These are phyloP conservation scores for Coelastrella sp. DNA, from an alignment of 139 green algal genomes.

Conservation along the genomic window DNA sequence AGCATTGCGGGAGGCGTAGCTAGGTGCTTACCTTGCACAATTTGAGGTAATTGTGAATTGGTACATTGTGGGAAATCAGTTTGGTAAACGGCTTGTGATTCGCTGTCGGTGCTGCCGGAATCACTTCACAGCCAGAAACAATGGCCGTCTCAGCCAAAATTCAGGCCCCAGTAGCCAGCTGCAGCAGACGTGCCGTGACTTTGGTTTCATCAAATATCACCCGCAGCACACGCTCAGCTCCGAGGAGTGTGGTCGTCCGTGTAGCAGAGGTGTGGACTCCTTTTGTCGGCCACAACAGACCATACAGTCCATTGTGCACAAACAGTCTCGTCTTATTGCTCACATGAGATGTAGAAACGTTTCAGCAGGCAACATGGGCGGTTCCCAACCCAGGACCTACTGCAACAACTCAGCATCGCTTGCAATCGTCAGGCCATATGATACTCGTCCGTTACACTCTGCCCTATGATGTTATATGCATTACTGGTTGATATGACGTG, in stretches of 20 bases:
- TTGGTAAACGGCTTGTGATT: background rate
- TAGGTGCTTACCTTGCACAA: too few species aligned
- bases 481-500: too few species aligned
- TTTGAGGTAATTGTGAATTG: too few species aligned
- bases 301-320: background rate
- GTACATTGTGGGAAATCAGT: background rate
- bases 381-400: too few species aligned
- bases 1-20: too few species aligned
- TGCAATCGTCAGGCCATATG: too few species aligned
- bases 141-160: constrained; percentile 42
- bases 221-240: background rate
- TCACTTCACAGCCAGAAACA: constrained; percentile 11
- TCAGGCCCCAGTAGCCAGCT: constrained; percentile 36
- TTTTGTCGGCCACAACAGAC: constrained; percentile 27
- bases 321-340: background rate
- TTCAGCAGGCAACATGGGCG: too few species aligned
- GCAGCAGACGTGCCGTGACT: constrained; percentile 33
- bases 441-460: too few species aligned
- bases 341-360: background rate
- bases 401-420: too few species aligned
- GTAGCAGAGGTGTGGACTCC: constrained; percentile 34
- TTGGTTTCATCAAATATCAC: background rate
- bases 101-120: background rate
- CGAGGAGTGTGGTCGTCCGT: constrained; percentile 27
- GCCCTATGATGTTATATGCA: too few species aligned